Base-by-base conservation (phyloP, 495 filamentous ascomycete species). In the Darksidea phi region DNA sequence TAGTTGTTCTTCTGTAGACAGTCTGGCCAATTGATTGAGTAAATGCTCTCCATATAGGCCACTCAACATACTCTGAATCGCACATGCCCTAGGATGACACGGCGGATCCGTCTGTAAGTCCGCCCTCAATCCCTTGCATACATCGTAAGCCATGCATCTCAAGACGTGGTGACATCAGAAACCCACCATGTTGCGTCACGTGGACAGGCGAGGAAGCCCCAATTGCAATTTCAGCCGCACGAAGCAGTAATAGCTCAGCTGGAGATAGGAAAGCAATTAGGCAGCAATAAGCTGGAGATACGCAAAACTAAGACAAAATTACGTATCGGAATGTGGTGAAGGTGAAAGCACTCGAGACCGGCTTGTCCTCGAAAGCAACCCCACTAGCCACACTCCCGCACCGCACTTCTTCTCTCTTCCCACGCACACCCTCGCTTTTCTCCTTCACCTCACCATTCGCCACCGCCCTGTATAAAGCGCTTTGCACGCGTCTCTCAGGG, bases 1-100 rank as follows among this genome's bases (percentile, higher is more conserved):
- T 88, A 97, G n/a, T 84, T 86, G 69, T 89, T 90, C 75, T 85
- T 95, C 51, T 77, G 80, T 43, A 98, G 74, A 68, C 94, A 98
- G 59, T 86, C 91, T 94, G 63, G 64, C 47, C 48, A 43, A 43
- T 20, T 48, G 8, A 32, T 24, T 59, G 18, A 50, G 47, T 47
- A 60, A 60, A 68, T 54, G 57, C 23, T 58, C 24, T 23, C n/a
- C 10, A 47, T 6, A 41, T 12, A 48, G 51, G 8, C 38, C 46
- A 17, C 55, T 24, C 23, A 47, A 20, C 72, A 61, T 72, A 91
- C 90, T 83, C 85, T 96, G 92, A 62, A 97, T 95, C 28, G 90
- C 90, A 76, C 91, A 96, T 59, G 94, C 94, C 59, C 86, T 82
- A 60, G 93, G 84, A 78, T 95, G 90, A 71, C 94, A 98, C 51